phyloP scores from a whole-genome alignment of 257 asterid genomes.

The Solanum rostratum region DNA sequence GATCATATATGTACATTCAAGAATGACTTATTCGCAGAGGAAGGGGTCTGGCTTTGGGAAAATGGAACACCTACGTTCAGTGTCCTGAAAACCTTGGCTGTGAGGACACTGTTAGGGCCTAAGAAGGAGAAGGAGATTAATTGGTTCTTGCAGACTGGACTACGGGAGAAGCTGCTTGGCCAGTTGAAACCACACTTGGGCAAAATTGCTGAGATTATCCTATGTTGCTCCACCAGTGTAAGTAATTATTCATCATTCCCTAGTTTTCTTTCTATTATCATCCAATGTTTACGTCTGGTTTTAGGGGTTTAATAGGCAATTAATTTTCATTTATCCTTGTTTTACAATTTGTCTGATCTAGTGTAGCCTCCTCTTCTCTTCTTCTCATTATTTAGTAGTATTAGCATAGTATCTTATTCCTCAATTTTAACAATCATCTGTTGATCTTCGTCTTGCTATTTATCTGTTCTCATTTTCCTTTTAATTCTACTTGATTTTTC shows the following conservation, averaged over 20 bases:
- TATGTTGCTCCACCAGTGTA: slow-evolving; percentile 73
- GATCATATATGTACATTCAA: slow-evolving; percentile 25
- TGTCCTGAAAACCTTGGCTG: slow-evolving; percentile 52
- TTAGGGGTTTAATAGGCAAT: not conserved
- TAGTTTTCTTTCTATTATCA: not conserved
- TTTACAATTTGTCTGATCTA: not conserved
- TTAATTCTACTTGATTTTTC: not conserved
- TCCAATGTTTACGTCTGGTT: not conserved
- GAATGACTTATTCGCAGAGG: slow-evolving; percentile 82
- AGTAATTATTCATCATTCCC: slow-evolving; percentile 7
- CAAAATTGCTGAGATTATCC: slow-evolving; percentile 41
- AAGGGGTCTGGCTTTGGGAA: slow-evolving; percentile 82
- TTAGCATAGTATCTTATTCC: not conserved
- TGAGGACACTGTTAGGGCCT: slow-evolving; percentile 71
- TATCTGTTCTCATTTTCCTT: not conserved
- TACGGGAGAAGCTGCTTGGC: slow-evolving; percentile 58
- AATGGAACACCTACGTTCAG: slow-evolving; percentile 71
- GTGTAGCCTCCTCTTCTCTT: not conserved
- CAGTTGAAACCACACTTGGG: slow-evolving; percentile 49
- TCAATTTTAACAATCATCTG: not conserved
- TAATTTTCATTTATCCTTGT: not conserved
- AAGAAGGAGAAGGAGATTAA: slow-evolving; percentile 57
- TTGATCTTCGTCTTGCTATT: not conserved
- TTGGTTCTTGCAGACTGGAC: slow-evolving; percentile 71
- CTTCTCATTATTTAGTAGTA: not conserved